A percentile compares a stretch with the other conserved stretches of the same genome.
These are phyloP conservation scores for Paulinella micropora DNA, from an alignment of 78 protist genomes.

Conservation along the genomic window DNA sequence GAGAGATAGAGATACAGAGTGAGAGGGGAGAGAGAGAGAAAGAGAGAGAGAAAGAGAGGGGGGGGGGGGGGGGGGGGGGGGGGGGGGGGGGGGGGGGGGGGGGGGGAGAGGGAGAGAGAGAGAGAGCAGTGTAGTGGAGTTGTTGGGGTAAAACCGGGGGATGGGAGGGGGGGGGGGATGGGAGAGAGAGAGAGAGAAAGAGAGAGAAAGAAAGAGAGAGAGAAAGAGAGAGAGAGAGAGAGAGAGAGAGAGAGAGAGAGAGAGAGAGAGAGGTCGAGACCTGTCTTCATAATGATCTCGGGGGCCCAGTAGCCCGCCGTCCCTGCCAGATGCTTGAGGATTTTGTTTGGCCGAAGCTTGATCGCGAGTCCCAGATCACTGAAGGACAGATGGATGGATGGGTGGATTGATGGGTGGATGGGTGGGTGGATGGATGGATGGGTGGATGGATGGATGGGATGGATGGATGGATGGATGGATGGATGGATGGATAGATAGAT, in stretches of 20 bases:
- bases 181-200: not conserved
- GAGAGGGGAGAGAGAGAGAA: not conserved
- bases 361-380: slow-evolving; percentile 1
- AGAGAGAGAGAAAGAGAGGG: not conserved
- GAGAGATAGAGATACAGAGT: not conserved
- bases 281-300: not conserved
- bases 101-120: not conserved
- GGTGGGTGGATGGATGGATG: too few species aligned
- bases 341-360: slow-evolving; percentile 14
- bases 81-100: not conserved
- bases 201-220: not conserved
- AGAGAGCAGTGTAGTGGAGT: not conserved
- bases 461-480: too few species aligned
- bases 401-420: too few species aligned
- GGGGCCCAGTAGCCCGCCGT: slow-evolving; percentile 5
- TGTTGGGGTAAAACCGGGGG: not conserved
- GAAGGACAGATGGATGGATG: too few species aligned
- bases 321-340: slow-evolving; percentile 6
- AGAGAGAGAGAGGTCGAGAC: not conserved
- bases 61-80: not conserved
- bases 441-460: too few species aligned
- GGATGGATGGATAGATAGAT: too few species aligned
- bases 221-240: not conserved
- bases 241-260: not conserved
- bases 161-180: not conserved